A percentile compares a stretch with the other conserved stretches of the same genome.
These are phyloP conservation scores for Tuctoria greenei DNA, from an alignment of 176 grass and related monocot genomes.

Conservation along the genomic window DNA sequence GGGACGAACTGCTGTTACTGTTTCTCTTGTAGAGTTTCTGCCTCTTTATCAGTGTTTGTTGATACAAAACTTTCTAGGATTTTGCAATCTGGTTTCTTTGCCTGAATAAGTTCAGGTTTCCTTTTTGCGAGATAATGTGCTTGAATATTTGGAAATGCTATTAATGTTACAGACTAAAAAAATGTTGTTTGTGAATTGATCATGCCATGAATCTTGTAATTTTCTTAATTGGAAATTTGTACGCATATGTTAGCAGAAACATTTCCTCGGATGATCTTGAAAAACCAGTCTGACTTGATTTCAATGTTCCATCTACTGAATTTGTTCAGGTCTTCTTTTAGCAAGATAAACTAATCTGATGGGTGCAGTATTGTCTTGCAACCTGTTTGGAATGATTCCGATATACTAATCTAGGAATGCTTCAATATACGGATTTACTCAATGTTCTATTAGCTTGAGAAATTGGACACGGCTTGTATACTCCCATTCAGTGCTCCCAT, in stretches of 20 bases:
- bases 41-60: background rate
- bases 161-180: background rate
- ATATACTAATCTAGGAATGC: too few species aligned
- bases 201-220: background rate
- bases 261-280: background rate
- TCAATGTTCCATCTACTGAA: background rate
- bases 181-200: background rate
- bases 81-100: background rate
- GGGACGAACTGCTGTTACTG: constrained; percentile 3
- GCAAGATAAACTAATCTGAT: background rate
- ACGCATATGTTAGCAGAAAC: background rate
- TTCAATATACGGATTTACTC: background rate
- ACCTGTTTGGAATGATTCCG: too few species aligned
- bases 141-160: background rate
- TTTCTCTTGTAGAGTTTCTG: background rate
- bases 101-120: background rate
- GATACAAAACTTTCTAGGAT: background rate
- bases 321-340: background rate
- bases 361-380: background rate
- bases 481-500: too few species aligned
- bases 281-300: background rate
- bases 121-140: background rate
- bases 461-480: too few species aligned
- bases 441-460: background rate
- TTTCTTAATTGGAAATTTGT: background rate